A percentile compares a stretch with the other conserved stretches of the same genome.
Evolutionary conservation across 2,329 filamentous ascomycete species (phyloP).

Genomic region (Tolypocladium tundrense): DNA sequence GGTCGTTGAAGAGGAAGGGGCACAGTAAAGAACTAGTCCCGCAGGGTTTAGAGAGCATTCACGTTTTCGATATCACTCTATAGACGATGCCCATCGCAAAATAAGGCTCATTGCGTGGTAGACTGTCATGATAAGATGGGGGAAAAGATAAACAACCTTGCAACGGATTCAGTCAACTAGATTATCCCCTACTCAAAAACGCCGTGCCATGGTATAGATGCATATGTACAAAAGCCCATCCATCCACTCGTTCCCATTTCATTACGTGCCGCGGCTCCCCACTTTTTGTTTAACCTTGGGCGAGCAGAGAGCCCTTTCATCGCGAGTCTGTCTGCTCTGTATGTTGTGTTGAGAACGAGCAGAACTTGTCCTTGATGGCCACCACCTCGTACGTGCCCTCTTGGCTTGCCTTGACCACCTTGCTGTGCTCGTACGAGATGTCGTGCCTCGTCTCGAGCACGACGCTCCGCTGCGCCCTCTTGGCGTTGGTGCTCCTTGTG

Average conservation of each 20-base stretch:
- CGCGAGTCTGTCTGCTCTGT: slow-evolving; percentile 33
- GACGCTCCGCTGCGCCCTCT: slow-evolving; percentile 64
- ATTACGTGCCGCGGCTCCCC: background rate
- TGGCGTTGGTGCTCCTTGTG: slow-evolving; percentile 78
- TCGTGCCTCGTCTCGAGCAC: slow-evolving; percentile 89
- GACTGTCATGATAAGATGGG: background rate
- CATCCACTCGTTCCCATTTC: slow-evolving; percentile 8
- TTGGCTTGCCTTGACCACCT: slow-evolving; percentile 75
- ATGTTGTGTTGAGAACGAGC: slow-evolving; percentile 71
- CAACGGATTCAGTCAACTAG: slow-evolving; percentile 3
- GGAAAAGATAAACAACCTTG: slow-evolving; percentile 1
- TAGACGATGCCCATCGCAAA: background rate
- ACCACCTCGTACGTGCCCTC: slow-evolving; percentile 98
- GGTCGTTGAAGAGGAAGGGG: slow-evolving; percentile 14
- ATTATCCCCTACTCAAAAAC: slow-evolving; percentile 10
- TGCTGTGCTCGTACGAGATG: slow-evolving; percentile 68
- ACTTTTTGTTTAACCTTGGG: slow-evolving; percentile 34
- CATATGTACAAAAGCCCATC: slow-evolving; percentile 15
- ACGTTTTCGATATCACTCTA: background rate
- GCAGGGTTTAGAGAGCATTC: background rate
- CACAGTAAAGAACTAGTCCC: background rate
- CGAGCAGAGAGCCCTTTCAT: background rate
- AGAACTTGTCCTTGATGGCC: slow-evolving; percentile 87
- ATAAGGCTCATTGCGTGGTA: background rate
- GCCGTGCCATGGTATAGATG: slow-evolving; percentile 31